phyloP scores from a whole-genome alignment of 1,284 basidiomycete species.

The Mycena sp. region DNA sequence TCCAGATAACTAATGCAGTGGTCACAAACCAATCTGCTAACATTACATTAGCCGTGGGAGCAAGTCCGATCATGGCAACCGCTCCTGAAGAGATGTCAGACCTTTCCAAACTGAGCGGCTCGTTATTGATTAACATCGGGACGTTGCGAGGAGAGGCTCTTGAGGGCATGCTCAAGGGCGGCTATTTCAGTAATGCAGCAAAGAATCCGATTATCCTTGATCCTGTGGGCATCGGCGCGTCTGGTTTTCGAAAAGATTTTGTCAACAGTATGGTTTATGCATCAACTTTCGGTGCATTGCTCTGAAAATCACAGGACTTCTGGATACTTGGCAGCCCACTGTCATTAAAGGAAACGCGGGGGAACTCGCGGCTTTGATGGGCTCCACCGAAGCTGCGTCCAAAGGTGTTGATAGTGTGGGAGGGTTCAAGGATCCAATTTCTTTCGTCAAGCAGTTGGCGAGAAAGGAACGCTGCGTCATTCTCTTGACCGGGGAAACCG shows the following conservation, averaged over 20 bases:
- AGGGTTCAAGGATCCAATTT: conserved; percentile 80
- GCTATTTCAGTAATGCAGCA: conserved; percentile 72
- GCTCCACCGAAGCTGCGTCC: conserved; percentile 79
- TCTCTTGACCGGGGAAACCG: conserved; percentile 83
- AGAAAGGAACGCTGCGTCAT: conserved; percentile 79
- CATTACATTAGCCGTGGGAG: conserved; percentile 88
- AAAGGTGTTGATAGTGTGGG: conserved; percentile 91
- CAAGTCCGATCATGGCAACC: conserved; percentile 95
- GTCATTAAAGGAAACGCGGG: conserved; percentile 97
- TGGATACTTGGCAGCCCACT: conserved; percentile 88
- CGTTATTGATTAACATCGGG: conserved; percentile 91
- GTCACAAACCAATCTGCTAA: conserved; percentile 94
- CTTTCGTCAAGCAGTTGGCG: conserved; percentile 79
- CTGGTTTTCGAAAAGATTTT: conserved; percentile 71
- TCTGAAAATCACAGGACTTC: conserved; percentile 60
- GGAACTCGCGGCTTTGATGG: conserved; percentile 84
- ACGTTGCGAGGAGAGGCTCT: conserved; percentile 73
- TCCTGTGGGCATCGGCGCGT: conserved; percentile 94
- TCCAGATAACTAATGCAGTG: conserved; percentile 90
- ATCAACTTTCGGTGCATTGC: neutral
- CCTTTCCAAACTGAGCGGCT: conserved; percentile 73
- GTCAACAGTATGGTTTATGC: conserved; percentile 56
- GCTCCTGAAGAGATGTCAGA: conserved; percentile 87
- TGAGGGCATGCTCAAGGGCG: conserved; percentile 85
- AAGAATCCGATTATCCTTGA: conserved; percentile 91